A percentile compares a stretch with the other conserved stretches of the same genome.
These are phyloP conservation scores for Hirsutella thompsonii DNA, from an alignment of 2,329 filamentous ascomycete species.

Conservation along the genomic window DNA sequence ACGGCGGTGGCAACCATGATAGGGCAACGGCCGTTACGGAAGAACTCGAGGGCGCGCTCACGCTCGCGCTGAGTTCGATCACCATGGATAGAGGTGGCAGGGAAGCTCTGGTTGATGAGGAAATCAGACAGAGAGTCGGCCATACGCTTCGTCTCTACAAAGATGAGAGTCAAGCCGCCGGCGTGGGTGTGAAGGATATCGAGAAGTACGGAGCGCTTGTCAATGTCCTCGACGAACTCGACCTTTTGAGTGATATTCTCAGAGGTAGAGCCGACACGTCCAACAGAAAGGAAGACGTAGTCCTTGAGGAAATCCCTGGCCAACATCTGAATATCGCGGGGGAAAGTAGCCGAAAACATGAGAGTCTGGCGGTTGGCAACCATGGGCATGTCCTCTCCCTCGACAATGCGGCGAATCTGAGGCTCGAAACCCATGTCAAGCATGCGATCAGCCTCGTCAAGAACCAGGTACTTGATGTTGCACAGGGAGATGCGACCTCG, in stretches of 20 bases:
- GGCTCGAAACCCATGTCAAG: conserved; percentile 99
- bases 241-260: conserved; percentile 99
- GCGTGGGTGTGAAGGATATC: conserved; percentile 95
- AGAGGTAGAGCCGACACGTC: conserved; percentile 97
- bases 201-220: conserved; percentile 95
- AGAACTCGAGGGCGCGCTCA: conserved; percentile 95
- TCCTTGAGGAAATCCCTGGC: conserved; percentile 98
- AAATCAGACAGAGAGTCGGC: conserved; percentile 96
- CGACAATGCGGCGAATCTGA: conserved; percentile 96
- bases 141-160: conserved; percentile 99
- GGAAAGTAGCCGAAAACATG: conserved; percentile 99
- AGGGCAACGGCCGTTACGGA: conserved; percentile 89
- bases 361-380: conserved; percentile 84
- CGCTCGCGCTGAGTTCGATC: conserved; percentile 98
- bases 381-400: conserved; percentile 92
- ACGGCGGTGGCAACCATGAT: conserved; percentile 96
- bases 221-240: conserved; percentile 90
- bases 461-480: conserved; percentile 98
- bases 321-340: conserved; percentile 97
- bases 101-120: conserved; percentile 96
- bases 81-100: conserved; percentile 95
- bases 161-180: conserved; percentile 83
- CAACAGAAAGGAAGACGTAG: conserved; percentile 97
- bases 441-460: conserved; percentile 99
- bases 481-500: conserved; percentile 92